These are phyloP conservation scores for Metschnikowia reukaufii DNA, from an alignment of 805 yeast species.

Conservation along the genomic window DNA sequence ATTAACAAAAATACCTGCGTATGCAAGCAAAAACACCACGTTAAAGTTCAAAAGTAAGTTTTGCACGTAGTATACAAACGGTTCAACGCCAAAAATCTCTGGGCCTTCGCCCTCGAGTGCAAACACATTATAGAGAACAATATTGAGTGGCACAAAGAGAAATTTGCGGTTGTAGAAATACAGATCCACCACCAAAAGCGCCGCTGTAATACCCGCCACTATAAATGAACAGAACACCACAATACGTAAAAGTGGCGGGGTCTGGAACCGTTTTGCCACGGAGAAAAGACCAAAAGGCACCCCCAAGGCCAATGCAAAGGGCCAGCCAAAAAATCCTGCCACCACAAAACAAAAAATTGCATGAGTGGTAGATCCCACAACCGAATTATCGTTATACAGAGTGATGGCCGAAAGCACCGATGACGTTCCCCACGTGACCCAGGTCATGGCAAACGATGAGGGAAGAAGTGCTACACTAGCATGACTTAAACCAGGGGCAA, in stretches of 20 bases:
- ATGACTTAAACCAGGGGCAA: constrained; percentile 83
- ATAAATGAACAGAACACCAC: constrained; percentile 10
- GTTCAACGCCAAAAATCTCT: constrained; percentile 85
- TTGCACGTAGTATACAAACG: constrained; percentile 64
- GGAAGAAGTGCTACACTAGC: constrained; percentile 87
- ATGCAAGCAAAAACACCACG: constrained; percentile 45
- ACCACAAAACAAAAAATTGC: constrained; percentile 43
- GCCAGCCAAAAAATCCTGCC: constrained; percentile 92
- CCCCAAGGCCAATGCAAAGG: constrained; percentile 69
- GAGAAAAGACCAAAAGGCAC: constrained; percentile 55
- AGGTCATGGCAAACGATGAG: constrained; percentile 64
- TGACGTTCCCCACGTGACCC: constrained; percentile 46
- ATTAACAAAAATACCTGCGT: constrained; percentile 35
- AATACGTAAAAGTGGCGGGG: constrained; percentile 14
- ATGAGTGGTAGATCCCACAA: constrained; percentile 13
- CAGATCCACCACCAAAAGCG: constrained; percentile 52
- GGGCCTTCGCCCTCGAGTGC: constrained; percentile 78
- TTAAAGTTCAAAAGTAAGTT: constrained; percentile 79
- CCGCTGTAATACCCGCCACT: constrained; percentile 22
- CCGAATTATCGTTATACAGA: constrained; percentile 3
- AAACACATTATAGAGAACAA: constrained; percentile 75
- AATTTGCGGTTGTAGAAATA: constrained; percentile 53
- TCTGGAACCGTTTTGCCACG: constrained; percentile 14
- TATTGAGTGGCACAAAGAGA: constrained; percentile 76
- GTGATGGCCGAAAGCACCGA: constrained; percentile 30